phyloP scores from a whole-genome alignment of 2,329 filamentous ascomycete genomes.

The Ceratocystis destructans region DNA sequence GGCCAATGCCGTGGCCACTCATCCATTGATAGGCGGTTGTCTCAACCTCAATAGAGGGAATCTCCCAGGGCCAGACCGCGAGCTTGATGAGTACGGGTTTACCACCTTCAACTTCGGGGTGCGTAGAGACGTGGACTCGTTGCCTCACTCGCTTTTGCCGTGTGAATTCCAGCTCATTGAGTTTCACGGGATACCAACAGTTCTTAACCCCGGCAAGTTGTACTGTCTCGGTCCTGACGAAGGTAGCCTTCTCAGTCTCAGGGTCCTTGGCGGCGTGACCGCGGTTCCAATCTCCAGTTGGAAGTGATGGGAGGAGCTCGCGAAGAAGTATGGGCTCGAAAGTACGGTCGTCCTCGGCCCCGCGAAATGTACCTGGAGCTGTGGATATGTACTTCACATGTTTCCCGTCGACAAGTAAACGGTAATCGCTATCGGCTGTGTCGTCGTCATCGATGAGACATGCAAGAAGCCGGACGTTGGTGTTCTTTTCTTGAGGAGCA shows the following conservation, averaged over 20 bases:
- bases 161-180: constrained; percentile 24
- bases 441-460: constrained; percentile 22
- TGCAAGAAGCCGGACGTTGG: constrained; percentile 23
- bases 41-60: neutral
- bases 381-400: constrained; percentile 23
- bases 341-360: constrained; percentile 22
- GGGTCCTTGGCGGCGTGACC: constrained; percentile 21
- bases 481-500: constrained; percentile 18
- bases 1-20: too few species aligned
- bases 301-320: constrained; percentile 23
- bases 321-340: constrained; percentile 23
- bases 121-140: constrained; percentile 22
- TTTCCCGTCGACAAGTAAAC: constrained; percentile 23
- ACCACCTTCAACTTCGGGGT: constrained; percentile 22
- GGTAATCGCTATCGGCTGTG: constrained; percentile 23
- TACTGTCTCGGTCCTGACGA: constrained; percentile 21
- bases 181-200: constrained; percentile 21
- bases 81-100: constrained; percentile 24
- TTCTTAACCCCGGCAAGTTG: constrained; percentile 21
- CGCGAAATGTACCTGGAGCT: constrained; percentile 22
- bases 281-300: constrained; percentile 23
- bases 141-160: constrained; percentile 22
- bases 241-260: constrained; percentile 20
- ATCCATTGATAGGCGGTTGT: too few species aligned
- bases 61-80: constrained; percentile 21